Conservation (phyloP, 768 basidiomycete species). For the Lactarius hengduanensis region DNA sequence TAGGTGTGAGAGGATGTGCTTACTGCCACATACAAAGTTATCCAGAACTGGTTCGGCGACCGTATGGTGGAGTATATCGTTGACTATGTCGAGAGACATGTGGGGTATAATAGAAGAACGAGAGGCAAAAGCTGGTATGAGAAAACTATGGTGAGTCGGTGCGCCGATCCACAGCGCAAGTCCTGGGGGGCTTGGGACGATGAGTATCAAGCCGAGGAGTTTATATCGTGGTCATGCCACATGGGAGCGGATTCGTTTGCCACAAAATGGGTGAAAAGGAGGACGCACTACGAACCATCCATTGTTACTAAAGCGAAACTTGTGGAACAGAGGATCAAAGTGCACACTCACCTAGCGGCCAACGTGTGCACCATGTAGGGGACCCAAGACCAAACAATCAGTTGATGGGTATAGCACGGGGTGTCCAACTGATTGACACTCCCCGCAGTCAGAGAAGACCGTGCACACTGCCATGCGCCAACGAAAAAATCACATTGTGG, state of each 20-base stretch:
- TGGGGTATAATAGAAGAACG: background rate
- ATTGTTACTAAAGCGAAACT: background rate
- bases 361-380: background rate
- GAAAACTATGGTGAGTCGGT: background rate
- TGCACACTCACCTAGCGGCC: background rate
- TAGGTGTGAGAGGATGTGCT: no score
- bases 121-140: background rate
- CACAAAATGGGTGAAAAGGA: constrained; percentile 3
- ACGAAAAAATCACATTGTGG: background rate
- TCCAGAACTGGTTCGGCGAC: background rate
- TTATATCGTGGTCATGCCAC: constrained; percentile 1
- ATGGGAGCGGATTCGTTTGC: background rate
- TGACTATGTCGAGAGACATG: background rate
- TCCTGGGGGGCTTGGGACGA: background rate
- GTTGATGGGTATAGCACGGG: background rate
- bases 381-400: background rate
- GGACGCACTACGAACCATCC: background rate
- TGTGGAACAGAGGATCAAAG: background rate
- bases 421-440: background rate
- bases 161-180: constrained; percentile 14
- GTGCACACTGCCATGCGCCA: background rate
- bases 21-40: constrained; percentile 10
- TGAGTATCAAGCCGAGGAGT: background rate
- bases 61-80: background rate
- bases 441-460: background rate